These are phyloP conservation scores for Acanthamoeba castellanii DNA, from an alignment of 208 protist species.

Conservation along the genomic window DNA sequence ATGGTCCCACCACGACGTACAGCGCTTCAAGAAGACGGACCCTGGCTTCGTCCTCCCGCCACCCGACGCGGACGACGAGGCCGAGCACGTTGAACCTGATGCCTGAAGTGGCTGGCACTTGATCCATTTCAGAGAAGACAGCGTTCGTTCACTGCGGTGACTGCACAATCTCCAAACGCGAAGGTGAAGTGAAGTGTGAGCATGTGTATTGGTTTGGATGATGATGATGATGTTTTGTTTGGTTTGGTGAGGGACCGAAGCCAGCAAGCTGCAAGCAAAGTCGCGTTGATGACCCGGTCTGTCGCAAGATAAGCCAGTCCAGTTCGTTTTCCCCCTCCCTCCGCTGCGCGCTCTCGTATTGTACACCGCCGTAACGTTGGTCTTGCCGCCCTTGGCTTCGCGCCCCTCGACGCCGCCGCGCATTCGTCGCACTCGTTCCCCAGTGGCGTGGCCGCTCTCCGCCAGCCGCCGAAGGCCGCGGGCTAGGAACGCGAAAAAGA, in stretches of 20 bases:
- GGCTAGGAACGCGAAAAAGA: constrained; percentile 64
- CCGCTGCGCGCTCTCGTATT: background rate
- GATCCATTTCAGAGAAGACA: too few species aligned
- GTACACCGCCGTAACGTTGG: background rate
- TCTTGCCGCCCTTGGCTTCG: background rate
- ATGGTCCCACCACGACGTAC: background rate
- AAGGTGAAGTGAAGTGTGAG: background rate
- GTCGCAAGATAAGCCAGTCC: background rate
- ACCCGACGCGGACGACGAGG: too few species aligned
- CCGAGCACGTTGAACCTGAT: too few species aligned
- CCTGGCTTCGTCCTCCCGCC: background rate
- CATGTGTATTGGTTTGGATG: background rate
- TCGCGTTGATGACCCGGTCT: background rate
- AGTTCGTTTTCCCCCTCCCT: background rate
- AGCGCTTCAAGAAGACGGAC: background rate
- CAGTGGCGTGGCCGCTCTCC: background rate
- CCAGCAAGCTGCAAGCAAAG: background rate
- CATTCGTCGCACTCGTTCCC: too few species aligned
- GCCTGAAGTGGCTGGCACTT: too few species aligned
- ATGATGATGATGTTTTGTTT: too few species aligned
- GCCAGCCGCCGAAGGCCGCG: background rate
- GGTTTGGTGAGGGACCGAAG: background rate
- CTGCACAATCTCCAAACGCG: too few species aligned
- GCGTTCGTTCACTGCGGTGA: too few species aligned
- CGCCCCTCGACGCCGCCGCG: background rate